Evolutionary conservation across 164 flowering plant species (phyloP).

Genomic region (Warburgia ugandensis): DNA sequence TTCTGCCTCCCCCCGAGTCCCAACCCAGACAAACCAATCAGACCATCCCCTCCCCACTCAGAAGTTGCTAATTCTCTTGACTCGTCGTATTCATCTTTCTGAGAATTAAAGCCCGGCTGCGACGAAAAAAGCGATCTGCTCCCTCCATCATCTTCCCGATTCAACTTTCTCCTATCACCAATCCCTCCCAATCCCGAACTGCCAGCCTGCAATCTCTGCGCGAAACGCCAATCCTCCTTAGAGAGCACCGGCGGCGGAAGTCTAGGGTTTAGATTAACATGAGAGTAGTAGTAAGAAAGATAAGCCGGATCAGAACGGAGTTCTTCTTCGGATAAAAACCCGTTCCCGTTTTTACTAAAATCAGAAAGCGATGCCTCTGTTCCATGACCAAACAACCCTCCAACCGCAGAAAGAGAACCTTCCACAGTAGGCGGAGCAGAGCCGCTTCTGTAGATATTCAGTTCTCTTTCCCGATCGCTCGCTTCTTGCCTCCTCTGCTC

Average conservation of each 20-base stretch:
- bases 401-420: slow-evolving; percentile 58
- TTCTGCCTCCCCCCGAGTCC: slow-evolving; percentile 59
- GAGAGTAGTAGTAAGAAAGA: slow-evolving; percentile 51
- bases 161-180: slow-evolving; percentile 59
- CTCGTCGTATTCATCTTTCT: slow-evolving; percentile 22
- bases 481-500: slow-evolving; percentile 36
- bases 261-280: slow-evolving; percentile 69
- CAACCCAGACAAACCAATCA: slow-evolving; percentile 63
- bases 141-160: slow-evolving; percentile 19
- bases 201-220: slow-evolving; percentile 52
- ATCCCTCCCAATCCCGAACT: slow-evolving; percentile 37
- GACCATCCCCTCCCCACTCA: slow-evolving; percentile 65
- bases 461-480: slow-evolving; percentile 56
- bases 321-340: slow-evolving; percentile 45
- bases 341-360: slow-evolving; percentile 9
- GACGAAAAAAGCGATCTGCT: slow-evolving; percentile 38
- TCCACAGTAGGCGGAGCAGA: slow-evolving; percentile 91
- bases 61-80: slow-evolving; percentile 22
- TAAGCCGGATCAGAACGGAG: slow-evolving; percentile 72
- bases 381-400: slow-evolving; percentile 38
- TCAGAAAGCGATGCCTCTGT: slow-evolving; percentile 11
- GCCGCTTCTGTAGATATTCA: slow-evolving; percentile 58
- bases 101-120: slow-evolving; percentile 39
- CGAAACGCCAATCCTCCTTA: slow-evolving; percentile 65
- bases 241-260: slow-evolving; percentile 74